A percentile compares a stretch with the other conserved stretches of the same genome.
Conservation (phyloP, 352 stramenopile species). For the Pythium biforme region DNA sequence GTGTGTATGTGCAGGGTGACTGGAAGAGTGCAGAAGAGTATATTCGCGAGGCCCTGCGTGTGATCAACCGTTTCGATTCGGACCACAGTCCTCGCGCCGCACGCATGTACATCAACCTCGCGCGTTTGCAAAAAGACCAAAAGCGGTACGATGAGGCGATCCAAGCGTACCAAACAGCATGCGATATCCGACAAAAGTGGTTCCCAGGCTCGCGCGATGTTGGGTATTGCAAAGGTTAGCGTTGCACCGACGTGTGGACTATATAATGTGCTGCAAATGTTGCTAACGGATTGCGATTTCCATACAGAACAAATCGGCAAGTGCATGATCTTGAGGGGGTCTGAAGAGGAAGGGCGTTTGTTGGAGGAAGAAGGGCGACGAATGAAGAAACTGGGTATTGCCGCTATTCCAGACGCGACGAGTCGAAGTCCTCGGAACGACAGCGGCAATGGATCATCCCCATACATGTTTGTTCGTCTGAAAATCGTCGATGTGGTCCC, state of each 20-base stretch:
- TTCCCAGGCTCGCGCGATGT: slow-evolving; percentile 73
- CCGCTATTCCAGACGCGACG: slow-evolving; percentile 17
- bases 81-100: slow-evolving; percentile 64
- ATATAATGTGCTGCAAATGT: no score
- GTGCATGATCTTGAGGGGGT: slow-evolving; percentile 50
- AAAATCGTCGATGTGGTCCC: slow-evolving; percentile 22
- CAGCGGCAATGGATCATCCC: background rate
- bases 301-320: slow-evolving; percentile 85
- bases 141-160: slow-evolving; percentile 67
- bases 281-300: no score
- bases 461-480: slow-evolving; percentile 7
- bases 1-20: slow-evolving; percentile 37
- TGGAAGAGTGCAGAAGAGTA: slow-evolving; percentile 58
- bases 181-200: slow-evolving; percentile 67
- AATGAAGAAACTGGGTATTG: slow-evolving; percentile 48
- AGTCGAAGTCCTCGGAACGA: background rate
- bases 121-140: slow-evolving; percentile 61
- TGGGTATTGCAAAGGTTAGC: slow-evolving; percentile 62
- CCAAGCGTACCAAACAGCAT: slow-evolving; percentile 48
- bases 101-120: slow-evolving; percentile 71
- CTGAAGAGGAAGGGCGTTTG: slow-evolving; percentile 45
- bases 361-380: slow-evolving; percentile 54
- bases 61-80: slow-evolving; percentile 73
- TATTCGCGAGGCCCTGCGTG: slow-evolving; percentile 75
- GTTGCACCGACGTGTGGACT: background rate